Percentiles rank a stretch among this genome's conserved stretches.
phyloP scores from a whole-genome alignment of 306 rosid genomes.

The Sophora flavescens region DNA sequence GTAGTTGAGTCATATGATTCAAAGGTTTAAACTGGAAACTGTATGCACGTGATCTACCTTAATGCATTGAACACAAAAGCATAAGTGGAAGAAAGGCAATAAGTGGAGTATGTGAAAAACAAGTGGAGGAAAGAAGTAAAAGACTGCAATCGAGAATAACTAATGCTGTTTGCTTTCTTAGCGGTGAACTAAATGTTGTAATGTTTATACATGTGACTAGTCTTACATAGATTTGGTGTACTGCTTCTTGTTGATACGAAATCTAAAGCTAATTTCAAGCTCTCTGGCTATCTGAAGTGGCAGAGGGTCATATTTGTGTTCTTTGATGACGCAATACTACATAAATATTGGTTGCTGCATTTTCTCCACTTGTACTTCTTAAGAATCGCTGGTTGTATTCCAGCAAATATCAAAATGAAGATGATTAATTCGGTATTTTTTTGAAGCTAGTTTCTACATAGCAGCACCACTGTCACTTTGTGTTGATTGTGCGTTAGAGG shows the following conservation, averaged over 20 bases:
- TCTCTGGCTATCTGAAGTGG: slow-evolving; percentile 6
- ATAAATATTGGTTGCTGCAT: slow-evolving; percentile 2
- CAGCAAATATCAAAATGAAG: slow-evolving; percentile 36
- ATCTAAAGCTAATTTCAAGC: slow-evolving; percentile 21
- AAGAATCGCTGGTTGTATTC: slow-evolving; percentile 33
- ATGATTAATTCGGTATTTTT: slow-evolving; percentile 52
- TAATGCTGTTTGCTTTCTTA: background rate
- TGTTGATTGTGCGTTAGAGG: slow-evolving; percentile 68
- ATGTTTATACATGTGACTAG: background rate
- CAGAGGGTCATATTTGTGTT: slow-evolving; percentile 12
- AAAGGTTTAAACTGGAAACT: background rate
- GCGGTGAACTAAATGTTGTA: slow-evolving; percentile 13
- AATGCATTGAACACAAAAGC: background rate
- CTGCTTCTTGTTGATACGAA: slow-evolving; percentile 29
- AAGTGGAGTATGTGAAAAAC: background rate
- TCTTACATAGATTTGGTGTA: slow-evolving; percentile 15
- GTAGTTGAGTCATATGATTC: background rate
- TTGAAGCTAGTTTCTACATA: slow-evolving; percentile 77
- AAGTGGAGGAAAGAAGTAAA: slow-evolving; percentile 12
- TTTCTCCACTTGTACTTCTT: slow-evolving; percentile 22
- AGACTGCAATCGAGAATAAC: slow-evolving; percentile 17
- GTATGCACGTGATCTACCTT: background rate
- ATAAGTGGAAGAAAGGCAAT: slow-evolving; percentile 3
- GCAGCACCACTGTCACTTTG: slow-evolving; percentile 92
- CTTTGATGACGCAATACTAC: background rate